Evolutionary conservation across 176 grass and related monocot species (phyloP).

Genomic region (Pharus latifolius): DNA sequence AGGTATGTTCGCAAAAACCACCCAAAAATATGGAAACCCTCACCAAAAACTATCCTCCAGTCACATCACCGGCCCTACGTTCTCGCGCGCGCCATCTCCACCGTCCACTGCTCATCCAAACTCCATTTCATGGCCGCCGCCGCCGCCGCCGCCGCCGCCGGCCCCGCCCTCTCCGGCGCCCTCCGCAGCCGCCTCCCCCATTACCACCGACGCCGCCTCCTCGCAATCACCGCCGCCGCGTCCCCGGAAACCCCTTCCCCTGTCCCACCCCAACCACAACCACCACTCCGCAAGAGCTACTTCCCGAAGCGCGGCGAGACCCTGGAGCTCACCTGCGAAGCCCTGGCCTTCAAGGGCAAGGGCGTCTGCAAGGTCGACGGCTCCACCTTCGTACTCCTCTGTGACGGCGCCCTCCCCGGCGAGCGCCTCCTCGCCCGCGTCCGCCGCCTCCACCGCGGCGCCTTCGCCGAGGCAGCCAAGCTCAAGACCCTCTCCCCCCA

Average conservation of each 20-base stretch:
- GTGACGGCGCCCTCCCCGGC: constrained; percentile 81
- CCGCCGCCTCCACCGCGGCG: constrained; percentile 31
- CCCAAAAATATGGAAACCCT: too few species aligned
- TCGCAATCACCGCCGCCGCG: constrained; percentile 17
- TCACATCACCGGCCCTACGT: background rate
- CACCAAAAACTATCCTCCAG: background rate
- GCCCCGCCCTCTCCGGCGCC: constrained; percentile 20
- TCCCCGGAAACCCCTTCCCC: constrained; percentile 21
- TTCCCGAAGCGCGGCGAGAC: constrained; percentile 79
- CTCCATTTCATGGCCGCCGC: background rate
- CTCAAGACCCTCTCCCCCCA: constrained; percentile 67
- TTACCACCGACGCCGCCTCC: constrained; percentile 16
- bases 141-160: constrained; percentile 7
- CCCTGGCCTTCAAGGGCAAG: constrained; percentile 78
- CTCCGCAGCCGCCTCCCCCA: constrained; percentile 16
- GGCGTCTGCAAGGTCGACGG: constrained; percentile 68
- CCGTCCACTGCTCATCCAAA: constrained; percentile 25
- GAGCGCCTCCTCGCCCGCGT: constrained; percentile 79
- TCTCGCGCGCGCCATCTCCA: constrained; percentile 28
- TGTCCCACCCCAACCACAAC: background rate
- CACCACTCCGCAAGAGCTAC: constrained; percentile 22
- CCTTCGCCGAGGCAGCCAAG: constrained; percentile 66
- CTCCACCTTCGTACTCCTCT: constrained; percentile 73
- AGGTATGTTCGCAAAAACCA: too few species aligned
- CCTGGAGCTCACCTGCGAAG: constrained; percentile 80